Conservation (phyloP, 352 stramenopile species). For the Phytophthora vignae region DNA sequence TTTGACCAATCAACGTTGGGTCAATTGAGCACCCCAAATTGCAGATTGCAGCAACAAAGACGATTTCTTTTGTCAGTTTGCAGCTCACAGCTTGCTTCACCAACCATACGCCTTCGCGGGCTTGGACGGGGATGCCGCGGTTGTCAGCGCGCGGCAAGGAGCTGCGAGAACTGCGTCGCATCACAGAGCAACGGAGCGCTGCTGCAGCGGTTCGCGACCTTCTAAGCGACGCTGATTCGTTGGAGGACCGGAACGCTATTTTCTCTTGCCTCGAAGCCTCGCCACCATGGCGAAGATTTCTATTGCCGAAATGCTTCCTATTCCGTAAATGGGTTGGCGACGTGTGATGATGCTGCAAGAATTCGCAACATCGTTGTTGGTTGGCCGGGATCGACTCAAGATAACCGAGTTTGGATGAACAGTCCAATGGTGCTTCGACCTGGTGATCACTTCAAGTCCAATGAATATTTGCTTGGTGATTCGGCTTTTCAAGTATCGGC, state of each 20-base stretch:
- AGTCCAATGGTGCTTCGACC: constrained; percentile 9
- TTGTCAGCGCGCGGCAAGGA: constrained; percentile 6
- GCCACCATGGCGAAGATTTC: constrained; percentile 32
- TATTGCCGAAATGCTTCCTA: constrained; percentile 32
- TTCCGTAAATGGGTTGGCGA: constrained; percentile 22
- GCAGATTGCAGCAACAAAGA: constrained; percentile 3
- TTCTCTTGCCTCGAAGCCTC: constrained; percentile 29
- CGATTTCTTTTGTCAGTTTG: not conserved
- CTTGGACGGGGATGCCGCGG: constrained; percentile 9
- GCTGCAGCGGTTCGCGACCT: constrained; percentile 1
- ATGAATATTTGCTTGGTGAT: constrained; percentile 32
- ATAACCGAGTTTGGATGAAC: constrained; percentile 40
- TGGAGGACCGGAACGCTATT: constrained; percentile 30
- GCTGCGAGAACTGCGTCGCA: constrained; percentile 6
- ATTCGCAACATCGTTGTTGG: constrained; percentile 30
- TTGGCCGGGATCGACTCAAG: constrained; percentile 31
- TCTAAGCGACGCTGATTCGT: constrained; percentile 4
- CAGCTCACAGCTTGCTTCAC: not conserved
- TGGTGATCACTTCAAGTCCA: constrained; percentile 17
- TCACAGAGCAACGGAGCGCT: constrained; percentile 1
- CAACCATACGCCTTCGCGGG: no score
- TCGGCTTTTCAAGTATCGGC: constrained; percentile 27
- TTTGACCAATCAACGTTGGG: constrained; percentile 4
- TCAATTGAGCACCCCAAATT: constrained; percentile 18
- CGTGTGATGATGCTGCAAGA: constrained; percentile 26